A percentile compares a stretch with the other conserved stretches of the same genome.
Evolutionary conservation across 106 monocot species (phyloP).

Genomic region (Amphibolis antarctica): DNA sequence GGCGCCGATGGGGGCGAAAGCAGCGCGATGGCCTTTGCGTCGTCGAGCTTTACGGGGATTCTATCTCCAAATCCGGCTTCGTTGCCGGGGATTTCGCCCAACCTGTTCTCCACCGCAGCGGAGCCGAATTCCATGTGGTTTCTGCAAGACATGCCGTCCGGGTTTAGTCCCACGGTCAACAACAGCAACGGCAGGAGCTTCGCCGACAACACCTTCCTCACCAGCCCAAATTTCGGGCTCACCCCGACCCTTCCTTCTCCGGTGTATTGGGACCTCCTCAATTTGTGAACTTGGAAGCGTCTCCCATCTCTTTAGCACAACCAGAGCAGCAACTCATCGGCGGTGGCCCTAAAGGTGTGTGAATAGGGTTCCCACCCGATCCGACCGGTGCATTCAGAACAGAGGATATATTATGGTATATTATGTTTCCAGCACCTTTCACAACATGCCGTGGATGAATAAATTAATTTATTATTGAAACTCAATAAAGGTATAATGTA

Average conservation of each 20-base stretch:
- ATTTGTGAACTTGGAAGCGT: background rate
- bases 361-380: background rate
- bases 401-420: no score
- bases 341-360: background rate
- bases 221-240: slow-evolving; percentile 19
- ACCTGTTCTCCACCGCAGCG: slow-evolving; percentile 14
- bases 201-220: slow-evolving; percentile 20
- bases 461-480: no score
- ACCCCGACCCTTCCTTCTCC: slow-evolving; percentile 28
- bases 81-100: slow-evolving; percentile 20
- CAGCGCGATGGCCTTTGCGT: background rate
- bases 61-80: slow-evolving; percentile 29
- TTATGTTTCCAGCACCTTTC: no score
- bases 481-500: no score
- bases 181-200: slow-evolving; percentile 3
- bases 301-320: background rate
- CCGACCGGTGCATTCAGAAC: background rate
- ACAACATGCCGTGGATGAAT: no score
- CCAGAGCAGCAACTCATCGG: no score
- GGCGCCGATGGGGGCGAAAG: no score
- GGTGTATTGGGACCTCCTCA: slow-evolving; percentile 28
- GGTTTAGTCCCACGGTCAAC: background rate
- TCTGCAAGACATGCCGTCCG: slow-evolving; percentile 23
- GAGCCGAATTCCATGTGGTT: slow-evolving; percentile 14
- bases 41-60: slow-evolving; percentile 14